Base-by-base conservation (phyloP, 1,284 basidiomycete genomes). In the Cryptococcus sp. region DNA sequence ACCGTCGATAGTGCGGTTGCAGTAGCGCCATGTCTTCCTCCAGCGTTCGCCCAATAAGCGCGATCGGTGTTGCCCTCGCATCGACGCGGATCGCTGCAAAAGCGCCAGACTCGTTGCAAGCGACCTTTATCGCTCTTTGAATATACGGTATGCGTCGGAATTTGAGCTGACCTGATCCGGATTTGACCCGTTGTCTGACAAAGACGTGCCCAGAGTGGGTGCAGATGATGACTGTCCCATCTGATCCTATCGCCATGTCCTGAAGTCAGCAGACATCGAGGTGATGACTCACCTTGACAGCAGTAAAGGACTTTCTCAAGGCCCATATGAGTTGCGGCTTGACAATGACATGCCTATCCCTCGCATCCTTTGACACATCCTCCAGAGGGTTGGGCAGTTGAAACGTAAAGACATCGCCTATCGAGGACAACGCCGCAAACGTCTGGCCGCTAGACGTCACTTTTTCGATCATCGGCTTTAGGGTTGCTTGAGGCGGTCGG, bases 201-300 rank as follows among this genome's bases (percentile, higher is more conserved):
- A 88, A 97, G 25, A 97, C 92, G 60, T 97, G 92, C 0, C 94
- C 94, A 1, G 92, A 92, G 58, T 86, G 83, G 0, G 94, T 97
- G 72, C 90, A 95, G 36, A 97, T 79, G 61, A 97, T 85, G 60
- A 97, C 81, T 6, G 86, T 82, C 2, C 92, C 90, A 58, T 97
- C 91, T 0, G 82, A 76, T 14, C 92, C 90, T 19, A 97, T 78
- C 0, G 89, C 92, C 7, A 94, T 85, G 65, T 97, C 93, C 79
- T 85, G 66, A 16, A 31, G 64, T 7, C 18, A 33, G 47, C 7
- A 33, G 23, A 19, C 18, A 38, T 24, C 14, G 5, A 10, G 31
- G 16, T 36, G 45, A 32, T 16, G 18, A 73, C 78, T 34, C 63
- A 83, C 84, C 66, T 78, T 82, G 34, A 90, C 88, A 22, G 87